Evolutionary conservation across 345 rosid genomes (phyloP).

Genomic region (Arabidopsis thaliana): DNA sequence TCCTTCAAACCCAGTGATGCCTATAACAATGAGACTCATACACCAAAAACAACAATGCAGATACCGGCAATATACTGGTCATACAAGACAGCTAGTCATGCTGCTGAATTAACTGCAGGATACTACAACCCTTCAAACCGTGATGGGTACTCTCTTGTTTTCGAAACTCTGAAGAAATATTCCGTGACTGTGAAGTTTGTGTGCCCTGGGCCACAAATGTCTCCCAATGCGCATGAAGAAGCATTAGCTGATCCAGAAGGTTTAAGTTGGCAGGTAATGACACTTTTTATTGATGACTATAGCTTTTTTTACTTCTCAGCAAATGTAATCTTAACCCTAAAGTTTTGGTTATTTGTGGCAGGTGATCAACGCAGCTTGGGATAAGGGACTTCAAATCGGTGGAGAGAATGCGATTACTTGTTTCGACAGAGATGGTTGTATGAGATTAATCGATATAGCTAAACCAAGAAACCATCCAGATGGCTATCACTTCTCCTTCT

Average conservation of each 20-base stretch:
- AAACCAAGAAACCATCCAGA: conserved; percentile 93
- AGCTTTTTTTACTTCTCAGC: neutral
- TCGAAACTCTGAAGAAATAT: conserved; percentile 75
- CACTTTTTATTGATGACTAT: neutral
- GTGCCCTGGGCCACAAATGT: conserved; percentile 65
- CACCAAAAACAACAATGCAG: conserved; percentile 47
- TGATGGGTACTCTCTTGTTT: conserved; percentile 81
- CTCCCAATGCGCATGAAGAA: conserved; percentile 59
- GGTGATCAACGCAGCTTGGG: conserved; percentile 94
- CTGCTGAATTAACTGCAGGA: conserved; percentile 92
- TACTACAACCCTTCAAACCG: conserved; percentile 85
- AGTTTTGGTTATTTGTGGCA: conserved; percentile 41
- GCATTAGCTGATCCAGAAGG: conserved; percentile 84
- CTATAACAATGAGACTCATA: conserved; percentile 12
- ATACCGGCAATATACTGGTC: conserved; percentile 95
- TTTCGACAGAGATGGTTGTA: conserved; percentile 71
- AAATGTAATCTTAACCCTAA: conserved; percentile 16
- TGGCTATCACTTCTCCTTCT: conserved; percentile 68
- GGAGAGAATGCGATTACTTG: conserved; percentile 78
- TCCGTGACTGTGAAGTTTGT: conserved; percentile 68
- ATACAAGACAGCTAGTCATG: conserved; percentile 87
- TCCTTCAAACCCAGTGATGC: neutral
- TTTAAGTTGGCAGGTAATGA: conserved; percentile 88
- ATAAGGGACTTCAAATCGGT: conserved; percentile 63
- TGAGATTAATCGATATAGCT: conserved; percentile 79